These are phyloP conservation scores for Sarcodon sp. DNA, from an alignment of 768 basidiomycete species.

Conservation along the genomic window DNA sequence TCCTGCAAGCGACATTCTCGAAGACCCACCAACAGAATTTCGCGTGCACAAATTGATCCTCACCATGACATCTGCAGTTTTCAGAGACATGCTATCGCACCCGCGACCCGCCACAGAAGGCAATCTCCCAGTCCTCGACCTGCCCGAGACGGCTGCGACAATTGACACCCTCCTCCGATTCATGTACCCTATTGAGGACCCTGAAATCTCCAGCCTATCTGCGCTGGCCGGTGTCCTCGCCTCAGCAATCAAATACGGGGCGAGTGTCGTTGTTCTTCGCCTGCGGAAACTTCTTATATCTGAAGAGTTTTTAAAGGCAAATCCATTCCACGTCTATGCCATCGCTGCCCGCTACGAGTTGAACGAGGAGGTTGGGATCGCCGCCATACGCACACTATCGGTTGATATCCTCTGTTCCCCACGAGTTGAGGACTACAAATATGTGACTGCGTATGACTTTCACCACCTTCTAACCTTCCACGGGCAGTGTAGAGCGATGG, in stretches of 20 bases:
- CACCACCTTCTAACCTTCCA: neutral
- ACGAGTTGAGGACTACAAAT: constrained; percentile 16
- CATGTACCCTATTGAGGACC: constrained; percentile 23
- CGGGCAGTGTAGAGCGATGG: too few species aligned
- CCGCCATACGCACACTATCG: constrained; percentile 26
- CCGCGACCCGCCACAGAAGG: constrained; percentile 6
- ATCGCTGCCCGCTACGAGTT: constrained; percentile 31
- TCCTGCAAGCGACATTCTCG: neutral
- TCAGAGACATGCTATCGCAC: constrained; percentile 14
- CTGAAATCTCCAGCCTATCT: constrained; percentile 26
- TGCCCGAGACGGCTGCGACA: neutral
- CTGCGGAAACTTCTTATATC: constrained; percentile 17
- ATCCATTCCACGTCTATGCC: constrained; percentile 35
- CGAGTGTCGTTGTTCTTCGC: neutral
- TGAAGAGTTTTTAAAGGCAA: constrained; percentile 27
- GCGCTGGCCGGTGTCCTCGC: constrained; percentile 25
- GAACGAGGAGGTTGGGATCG: constrained; percentile 28
- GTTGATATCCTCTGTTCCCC: constrained; percentile 24
- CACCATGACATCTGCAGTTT: constrained; percentile 13
- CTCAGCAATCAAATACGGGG: neutral
- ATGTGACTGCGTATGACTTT: neutral
- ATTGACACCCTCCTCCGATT: constrained; percentile 15
- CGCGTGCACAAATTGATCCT: constrained; percentile 12
- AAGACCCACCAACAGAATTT: constrained; percentile 2
- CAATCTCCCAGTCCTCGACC: neutral